Evolutionary conservation across 2,329 filamentous ascomycete genomes (phyloP), one percentile per base, ranked within the genome.

Genomic region (Alternaria triticimaculans): DNA sequence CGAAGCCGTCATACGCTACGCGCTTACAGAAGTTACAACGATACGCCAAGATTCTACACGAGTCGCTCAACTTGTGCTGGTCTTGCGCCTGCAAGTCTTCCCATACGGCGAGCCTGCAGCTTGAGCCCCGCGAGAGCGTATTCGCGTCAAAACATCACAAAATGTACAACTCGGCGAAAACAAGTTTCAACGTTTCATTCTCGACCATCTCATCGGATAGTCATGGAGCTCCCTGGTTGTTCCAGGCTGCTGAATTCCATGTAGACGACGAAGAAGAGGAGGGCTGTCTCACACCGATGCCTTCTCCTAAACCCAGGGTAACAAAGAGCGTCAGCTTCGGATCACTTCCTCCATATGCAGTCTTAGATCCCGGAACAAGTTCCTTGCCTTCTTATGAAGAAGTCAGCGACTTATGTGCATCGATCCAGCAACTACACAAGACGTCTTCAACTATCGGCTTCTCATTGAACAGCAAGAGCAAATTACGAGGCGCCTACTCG

Each of bases 341-440:
- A 30, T 65, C 69, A 9, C 75, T 72, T 48, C 78, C 78, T 20
- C 76, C 78, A 25, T 78, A 78, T 18, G 75, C 74, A 4, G 49
- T 68, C 3, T 58, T 60, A n/a, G 73, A 78, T 33, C 72, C 73
- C n/a, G 64, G 44, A 9, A 33, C 45, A 14, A 55, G 44, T 21
- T 43, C 53, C 7, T 21, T 60, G 15, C 59, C 68, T 46, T 59
- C 66, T 10, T 56, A 75, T 3, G 58, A 76, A 55, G 78, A 78
- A 62, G 72, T 80, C 12, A 73, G 75, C n/a, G 77, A 80, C 57
- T 48, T 80, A 18, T 80, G 78, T 55, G 75, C 74, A 21, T 78
- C 77, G 5, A 80, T 80, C 28, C 69, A 71, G 33, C 64, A 73
- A 46, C 48, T 74, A 6, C 69, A 75, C 46, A 72, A 72, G 12